Percentiles rank a stretch among this genome's conserved stretches.
Conservation (phyloP, 176 grass and related monocot species). For the Bolboschoenus planiculmis region DNA sequence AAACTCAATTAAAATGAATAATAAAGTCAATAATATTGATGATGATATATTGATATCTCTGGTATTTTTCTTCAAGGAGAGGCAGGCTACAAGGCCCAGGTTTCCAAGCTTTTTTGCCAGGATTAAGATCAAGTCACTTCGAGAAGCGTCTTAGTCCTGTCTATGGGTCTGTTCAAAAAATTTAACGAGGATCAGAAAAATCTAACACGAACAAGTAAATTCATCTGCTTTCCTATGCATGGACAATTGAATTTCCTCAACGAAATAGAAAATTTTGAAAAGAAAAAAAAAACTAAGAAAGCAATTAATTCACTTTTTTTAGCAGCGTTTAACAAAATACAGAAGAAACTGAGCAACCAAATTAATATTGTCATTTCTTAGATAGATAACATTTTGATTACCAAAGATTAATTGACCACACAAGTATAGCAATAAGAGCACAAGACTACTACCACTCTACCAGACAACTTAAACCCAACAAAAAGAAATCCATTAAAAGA, state of each 20-base stretch:
- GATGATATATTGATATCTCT: no score
- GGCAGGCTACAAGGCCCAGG: no score
- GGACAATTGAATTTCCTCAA: no score
- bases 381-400: neutral
- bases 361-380: neutral
- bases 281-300: neutral
- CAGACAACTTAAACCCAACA: neutral
- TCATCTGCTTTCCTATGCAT: no score
- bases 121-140: no score
- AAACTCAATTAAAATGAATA: no score
- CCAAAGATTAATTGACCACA: neutral
- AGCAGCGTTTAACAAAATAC: neutral
- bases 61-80: no score
- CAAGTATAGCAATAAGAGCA: neutral
- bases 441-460: neutral
- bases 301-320: neutral
- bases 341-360: neutral
- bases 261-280: no score
- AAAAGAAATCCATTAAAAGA: no score
- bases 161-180: neutral
- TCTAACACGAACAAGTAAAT: neutral
- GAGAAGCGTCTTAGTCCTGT: neutral
- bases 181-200: neutral
- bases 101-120: no score
- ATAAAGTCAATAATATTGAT: no score